Conservation (phyloP, 352 stramenopile species). For the Phytophthora pseudosyringae region DNA sequence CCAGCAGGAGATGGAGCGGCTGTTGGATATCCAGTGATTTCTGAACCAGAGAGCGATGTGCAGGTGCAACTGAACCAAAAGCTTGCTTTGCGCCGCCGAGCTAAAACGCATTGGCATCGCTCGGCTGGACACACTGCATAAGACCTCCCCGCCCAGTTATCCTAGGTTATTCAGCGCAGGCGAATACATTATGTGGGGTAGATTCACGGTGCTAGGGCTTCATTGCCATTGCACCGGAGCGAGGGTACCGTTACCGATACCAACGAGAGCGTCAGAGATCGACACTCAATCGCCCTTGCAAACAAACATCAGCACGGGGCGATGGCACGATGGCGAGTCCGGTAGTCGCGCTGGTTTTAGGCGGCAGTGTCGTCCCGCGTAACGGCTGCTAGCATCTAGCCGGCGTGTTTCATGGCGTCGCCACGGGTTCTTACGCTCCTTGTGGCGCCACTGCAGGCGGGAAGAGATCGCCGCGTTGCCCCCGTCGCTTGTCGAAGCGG, state of each 20-base stretch:
- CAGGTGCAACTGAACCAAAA: too few relatives aligned
- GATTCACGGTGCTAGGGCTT: too few relatives aligned
- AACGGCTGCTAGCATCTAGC: not conserved
- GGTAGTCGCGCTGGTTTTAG: conserved; percentile 10
- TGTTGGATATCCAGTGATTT: too few relatives aligned
- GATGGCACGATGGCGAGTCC: conserved; percentile 4
- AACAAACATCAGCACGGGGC: not conserved
- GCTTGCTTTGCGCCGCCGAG: too few relatives aligned
- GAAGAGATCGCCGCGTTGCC: not conserved
- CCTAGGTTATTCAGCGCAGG: not conserved
- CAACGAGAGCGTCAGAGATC: not conserved
- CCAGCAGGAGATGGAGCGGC: too few relatives aligned
- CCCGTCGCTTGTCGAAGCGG: not conserved
- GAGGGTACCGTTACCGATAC: not conserved
- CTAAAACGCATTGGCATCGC: too few relatives aligned
- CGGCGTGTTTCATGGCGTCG: conserved; percentile 16
- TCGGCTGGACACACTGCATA: too few relatives aligned
- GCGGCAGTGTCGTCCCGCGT: not conserved
- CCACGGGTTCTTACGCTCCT: not conserved
- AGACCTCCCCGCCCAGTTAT: too few relatives aligned
- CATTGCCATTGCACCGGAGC: too few relatives aligned
- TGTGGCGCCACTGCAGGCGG: not conserved
- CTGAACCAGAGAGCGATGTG: too few relatives aligned
- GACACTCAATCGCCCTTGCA: not conserved
- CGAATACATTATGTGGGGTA: too few relatives aligned